A percentile compares a stretch with the other conserved stretches of the same genome.
These are phyloP conservation scores for Aspergillus nidulans DNA, from an alignment of 495 filamentous ascomycete genomes.

Conservation along the genomic window DNA sequence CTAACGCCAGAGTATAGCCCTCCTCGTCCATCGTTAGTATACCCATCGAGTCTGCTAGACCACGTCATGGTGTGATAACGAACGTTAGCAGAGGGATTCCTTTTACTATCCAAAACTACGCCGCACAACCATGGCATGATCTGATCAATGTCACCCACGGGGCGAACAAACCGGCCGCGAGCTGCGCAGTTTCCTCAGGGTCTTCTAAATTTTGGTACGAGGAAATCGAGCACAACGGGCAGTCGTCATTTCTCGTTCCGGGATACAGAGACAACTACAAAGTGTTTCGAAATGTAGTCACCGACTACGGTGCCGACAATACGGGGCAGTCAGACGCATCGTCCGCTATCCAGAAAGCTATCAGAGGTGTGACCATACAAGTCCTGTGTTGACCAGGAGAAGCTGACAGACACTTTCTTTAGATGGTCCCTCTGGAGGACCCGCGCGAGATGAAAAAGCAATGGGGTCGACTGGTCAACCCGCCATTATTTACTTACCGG, in stretches of 20 bases:
- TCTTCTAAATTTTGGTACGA: slow-evolving; percentile 30
- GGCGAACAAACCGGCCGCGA: background rate
- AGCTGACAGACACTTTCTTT: background rate
- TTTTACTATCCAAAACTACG: slow-evolving; percentile 15
- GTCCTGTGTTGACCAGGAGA: background rate
- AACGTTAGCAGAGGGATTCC: slow-evolving; percentile 19
- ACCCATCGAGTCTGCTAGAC: background rate
- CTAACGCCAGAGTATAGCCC: background rate
- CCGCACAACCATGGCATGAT: slow-evolving; percentile 17
- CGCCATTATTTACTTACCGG: slow-evolving; percentile 43
- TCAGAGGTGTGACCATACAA: slow-evolving; percentile 21
- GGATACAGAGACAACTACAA: slow-evolving; percentile 25
- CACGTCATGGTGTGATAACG: background rate
- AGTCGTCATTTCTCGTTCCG: slow-evolving; percentile 25
- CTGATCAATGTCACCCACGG: slow-evolving; percentile 2
- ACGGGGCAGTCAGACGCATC: slow-evolving; percentile 23
- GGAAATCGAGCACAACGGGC: slow-evolving; percentile 31
- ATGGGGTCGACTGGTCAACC: slow-evolving; percentile 45
- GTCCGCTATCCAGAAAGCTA: slow-evolving; percentile 27
- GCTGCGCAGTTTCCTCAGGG: slow-evolving; percentile 3
- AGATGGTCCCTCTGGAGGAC: slow-evolving; percentile 24
- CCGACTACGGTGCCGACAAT: slow-evolving; percentile 30
- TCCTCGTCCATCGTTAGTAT: slow-evolving; percentile 13
- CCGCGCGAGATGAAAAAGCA: slow-evolving; percentile 22
- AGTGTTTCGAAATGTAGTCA: slow-evolving; percentile 36